Percentiles rank a stretch among this genome's conserved stretches.
Conservation (phyloP, 164 flowering plant species). For the Akebia trifoliata region DNA sequence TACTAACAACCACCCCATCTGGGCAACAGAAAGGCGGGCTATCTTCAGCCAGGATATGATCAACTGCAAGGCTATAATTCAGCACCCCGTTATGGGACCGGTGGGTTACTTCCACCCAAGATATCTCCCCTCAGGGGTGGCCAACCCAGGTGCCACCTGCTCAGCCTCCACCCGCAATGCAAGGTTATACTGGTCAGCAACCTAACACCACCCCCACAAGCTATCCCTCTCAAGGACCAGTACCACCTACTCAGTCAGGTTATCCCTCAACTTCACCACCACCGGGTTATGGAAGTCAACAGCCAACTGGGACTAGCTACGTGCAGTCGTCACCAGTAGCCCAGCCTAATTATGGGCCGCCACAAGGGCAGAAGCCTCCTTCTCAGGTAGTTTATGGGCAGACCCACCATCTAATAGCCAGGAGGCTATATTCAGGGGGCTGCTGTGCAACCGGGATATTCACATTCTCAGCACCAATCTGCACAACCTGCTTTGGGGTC, state of each 20-base stretch:
- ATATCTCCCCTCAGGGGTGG: slow-evolving; percentile 51
- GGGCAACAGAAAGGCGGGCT: slow-evolving; percentile 47
- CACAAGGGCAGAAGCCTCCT: slow-evolving; percentile 49
- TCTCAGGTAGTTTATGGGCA: slow-evolving; percentile 53
- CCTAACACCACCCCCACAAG: slow-evolving; percentile 43
- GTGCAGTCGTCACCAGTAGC: slow-evolving; percentile 26
- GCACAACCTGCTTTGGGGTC: slow-evolving; percentile 42
- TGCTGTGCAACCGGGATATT: slow-evolving; percentile 46
- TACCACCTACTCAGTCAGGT: too few species aligned
- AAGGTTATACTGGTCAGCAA: slow-evolving; percentile 54
- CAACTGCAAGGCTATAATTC: slow-evolving; percentile 54
- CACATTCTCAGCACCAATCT: slow-evolving; percentile 50
- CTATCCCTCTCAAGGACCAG: slow-evolving; percentile 53
- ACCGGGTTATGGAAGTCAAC: slow-evolving; percentile 52
- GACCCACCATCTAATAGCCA: too few species aligned
- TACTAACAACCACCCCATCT: slow-evolving; percentile 27
- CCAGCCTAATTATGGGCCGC: slow-evolving; percentile 46
- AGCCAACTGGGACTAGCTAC: slow-evolving; percentile 47
- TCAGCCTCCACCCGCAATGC: slow-evolving; percentile 44
- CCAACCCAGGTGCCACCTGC: slow-evolving; percentile 39
- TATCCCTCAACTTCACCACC: slow-evolving; percentile 48
- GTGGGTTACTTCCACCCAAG: slow-evolving; percentile 43
- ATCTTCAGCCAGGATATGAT: slow-evolving; percentile 39
- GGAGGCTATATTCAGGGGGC: too few species aligned
- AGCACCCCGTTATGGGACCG: slow-evolving; percentile 41